Base-by-base conservation (phyloP, 768 basidiomycete species). In the Trichaptum fuscoviolaceum region DNA sequence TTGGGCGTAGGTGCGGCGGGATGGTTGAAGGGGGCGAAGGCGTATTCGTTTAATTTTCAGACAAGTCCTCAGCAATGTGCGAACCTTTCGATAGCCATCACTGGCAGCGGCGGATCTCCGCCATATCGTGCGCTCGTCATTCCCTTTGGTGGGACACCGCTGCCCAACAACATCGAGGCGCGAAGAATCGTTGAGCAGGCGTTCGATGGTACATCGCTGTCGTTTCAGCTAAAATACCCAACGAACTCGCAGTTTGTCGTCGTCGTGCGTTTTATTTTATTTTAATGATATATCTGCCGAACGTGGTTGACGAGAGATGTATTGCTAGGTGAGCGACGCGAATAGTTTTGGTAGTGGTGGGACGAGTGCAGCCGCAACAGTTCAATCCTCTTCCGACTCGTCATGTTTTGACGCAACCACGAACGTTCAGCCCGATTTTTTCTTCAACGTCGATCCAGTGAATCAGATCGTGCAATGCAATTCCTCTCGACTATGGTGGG, bases 241-340 rank as follows among this genome's bases (percentile, higher is more conserved):
- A 80, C 76, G 62, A 81, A 85, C 72, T 89, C 90, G 2, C 87
- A 90, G 71, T 87, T 93, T 64, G 89, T 93, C 26, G 86, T 88
- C 5, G 87, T 92, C 71, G 91, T 91, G 71, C 77, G 89, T 85
- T 7, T n/a, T 52, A 62, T 35, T 57, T 17, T 4, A 10, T 7
- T 27, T 65, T 67, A 26, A 25, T 18, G 62, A 24, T 2, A 18
- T 64, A 4, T 63, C 66, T 25, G 57, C 61, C 64, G 67, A 25
- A 8, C 58, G 67, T 27, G 65, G 61, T 59, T 57, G 67, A 30
- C 25, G 68, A 72, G 74, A 35, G 71, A 58, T 36, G 34, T 34
- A 36, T n/a, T 18, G 12, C 63, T 68, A 88, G 88, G 80, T 89
- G 69, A 86, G 85, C 72, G 88, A 89, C 69, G 75, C 73, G 59